Evolutionary conservation across 2,329 filamentous ascomycete species (phyloP).

Genomic region (Diaporthe helianthi): DNA sequence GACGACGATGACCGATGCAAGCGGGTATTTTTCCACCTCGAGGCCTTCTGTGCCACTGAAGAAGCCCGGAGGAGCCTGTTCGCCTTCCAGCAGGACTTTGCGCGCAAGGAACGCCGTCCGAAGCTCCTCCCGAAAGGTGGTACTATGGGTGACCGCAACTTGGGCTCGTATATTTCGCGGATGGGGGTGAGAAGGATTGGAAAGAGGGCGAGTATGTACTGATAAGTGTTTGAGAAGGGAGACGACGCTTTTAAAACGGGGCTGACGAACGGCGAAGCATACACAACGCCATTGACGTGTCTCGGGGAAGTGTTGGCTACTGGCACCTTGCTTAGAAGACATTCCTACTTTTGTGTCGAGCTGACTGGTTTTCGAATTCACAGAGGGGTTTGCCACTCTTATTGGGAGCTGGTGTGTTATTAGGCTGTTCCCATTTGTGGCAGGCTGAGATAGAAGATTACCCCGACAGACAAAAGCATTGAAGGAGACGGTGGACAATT

Average conservation of each 20-base stretch:
- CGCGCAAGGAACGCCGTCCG: slow-evolving; percentile 48
- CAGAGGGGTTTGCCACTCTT: background rate
- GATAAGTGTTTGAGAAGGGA: background rate
- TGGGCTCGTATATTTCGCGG: slow-evolving; percentile 28
- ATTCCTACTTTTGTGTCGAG: background rate
- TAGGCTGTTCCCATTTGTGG: background rate
- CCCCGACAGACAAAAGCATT: background rate
- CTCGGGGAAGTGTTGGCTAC: background rate
- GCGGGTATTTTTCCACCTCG: slow-evolving; percentile 56
- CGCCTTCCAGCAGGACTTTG: slow-evolving; percentile 58
- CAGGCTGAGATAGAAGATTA: background rate
- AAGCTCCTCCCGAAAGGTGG: slow-evolving; percentile 50
- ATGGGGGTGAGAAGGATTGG: slow-evolving; percentile 27
- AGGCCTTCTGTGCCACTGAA: slow-evolving; percentile 53
- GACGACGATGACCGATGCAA: slow-evolving; percentile 52
- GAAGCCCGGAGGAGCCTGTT: slow-evolving; percentile 57
- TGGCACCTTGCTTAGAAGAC: background rate
- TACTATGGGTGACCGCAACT: slow-evolving; percentile 40
- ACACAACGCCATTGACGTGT: background rate
- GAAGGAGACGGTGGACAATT: too few relatives aligned
- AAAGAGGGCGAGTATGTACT: slow-evolving; percentile 34
- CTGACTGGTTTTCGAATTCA: background rate
- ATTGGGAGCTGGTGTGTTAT: background rate
- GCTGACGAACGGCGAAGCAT: background rate
- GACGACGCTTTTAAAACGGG: background rate